Conservation (phyloP, 2,329 filamentous ascomycete species). For the Calonectria leucothoes region DNA sequence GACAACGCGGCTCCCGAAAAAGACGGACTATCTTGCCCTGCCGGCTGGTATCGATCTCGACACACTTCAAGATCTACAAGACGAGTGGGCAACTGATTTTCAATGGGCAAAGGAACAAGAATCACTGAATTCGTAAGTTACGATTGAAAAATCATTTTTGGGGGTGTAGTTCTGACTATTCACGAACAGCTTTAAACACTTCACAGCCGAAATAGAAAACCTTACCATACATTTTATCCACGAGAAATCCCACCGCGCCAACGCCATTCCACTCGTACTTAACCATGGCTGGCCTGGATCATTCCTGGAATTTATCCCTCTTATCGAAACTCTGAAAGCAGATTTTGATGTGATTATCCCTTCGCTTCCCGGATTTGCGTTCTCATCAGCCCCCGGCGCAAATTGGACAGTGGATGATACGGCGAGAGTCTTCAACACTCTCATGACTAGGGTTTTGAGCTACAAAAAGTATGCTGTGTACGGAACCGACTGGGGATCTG, state of each 20-base stretch:
- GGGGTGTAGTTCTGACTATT: not conserved
- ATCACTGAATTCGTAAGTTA: slow-evolving; percentile 28
- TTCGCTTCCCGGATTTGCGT: slow-evolving; percentile 54
- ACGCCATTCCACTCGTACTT: slow-evolving; percentile 54
- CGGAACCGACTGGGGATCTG: slow-evolving; percentile 32
- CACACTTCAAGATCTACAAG: slow-evolving; percentile 19
- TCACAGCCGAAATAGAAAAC: slow-evolving; percentile 15
- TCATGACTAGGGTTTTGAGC: slow-evolving; percentile 52
- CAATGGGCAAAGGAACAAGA: slow-evolving; percentile 33
- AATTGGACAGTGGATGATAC: slow-evolving; percentile 51
- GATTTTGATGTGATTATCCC: slow-evolving; percentile 39
- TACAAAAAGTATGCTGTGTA: slow-evolving; percentile 43
- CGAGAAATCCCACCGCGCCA: slow-evolving; percentile 19
- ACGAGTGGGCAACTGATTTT: slow-evolving; percentile 30
- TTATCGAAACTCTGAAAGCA: slow-evolving; percentile 14
- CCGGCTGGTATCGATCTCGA: slow-evolving; percentile 25
- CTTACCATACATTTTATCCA: slow-evolving; percentile 42
- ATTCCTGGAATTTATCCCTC: slow-evolving; percentile 55
- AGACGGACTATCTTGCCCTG: not conserved
- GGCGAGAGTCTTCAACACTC: slow-evolving; percentile 48
- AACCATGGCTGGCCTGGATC: slow-evolving; percentile 58
- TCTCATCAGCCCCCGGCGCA: slow-evolving; percentile 44
- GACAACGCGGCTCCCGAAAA: slow-evolving; percentile 22
- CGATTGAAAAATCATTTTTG: not conserved
- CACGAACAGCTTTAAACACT: slow-evolving; percentile 3